Base-by-base conservation (phyloP, 306 rosid species). In the Heteromeles arbutifolia region DNA sequence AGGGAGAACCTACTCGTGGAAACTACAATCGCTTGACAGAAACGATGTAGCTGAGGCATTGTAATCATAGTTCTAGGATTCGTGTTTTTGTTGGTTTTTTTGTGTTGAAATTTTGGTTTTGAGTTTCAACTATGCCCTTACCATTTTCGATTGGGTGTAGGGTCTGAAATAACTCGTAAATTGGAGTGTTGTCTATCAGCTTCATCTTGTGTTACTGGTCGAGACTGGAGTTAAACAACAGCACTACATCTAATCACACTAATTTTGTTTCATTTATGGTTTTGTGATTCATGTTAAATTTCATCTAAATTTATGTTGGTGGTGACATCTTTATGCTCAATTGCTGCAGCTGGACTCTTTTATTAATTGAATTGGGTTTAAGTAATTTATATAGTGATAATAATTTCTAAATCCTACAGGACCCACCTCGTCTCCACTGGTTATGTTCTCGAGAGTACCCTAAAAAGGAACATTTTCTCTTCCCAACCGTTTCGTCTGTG, bases 151-250 rank as follows among this genome's bases (percentile, higher is more conserved):
- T 37, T 17, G 25, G 86, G 83, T 24, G 44, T 59, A 50, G 73
- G 41, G 96, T 86, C 91, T 89, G 91, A 89, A 74, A 8, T 48
- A 86, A 85, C 94, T 90, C 91, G 1, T 17, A 63, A 4, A 86
- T 22, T 61, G 0, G 4, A 39, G 96, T 90, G 96, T 81, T 86
- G 92, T 87, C 94, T 69, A 90, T 89, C 96, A 87, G 88, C 93
- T 89, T 90, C 87, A 17, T 87, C 92, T 89, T 80, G 68, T 56
- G 80, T 6, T 4, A 1, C 1, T 32, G 62, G 74, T 86, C 12
- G 92, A 74, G 92, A 74, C n/a, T 52, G 89, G 91, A 85, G 96
- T 85, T 84, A 90, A 93, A 93, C 89, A 85, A 80, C 92, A 78
- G 82, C 92, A 90, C 94, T 6, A 91, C 48, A 84, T 88, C 0